phyloP scores from a whole-genome alignment of 495 filamentous ascomycete genomes.

The Geoglossum glabrum region DNA sequence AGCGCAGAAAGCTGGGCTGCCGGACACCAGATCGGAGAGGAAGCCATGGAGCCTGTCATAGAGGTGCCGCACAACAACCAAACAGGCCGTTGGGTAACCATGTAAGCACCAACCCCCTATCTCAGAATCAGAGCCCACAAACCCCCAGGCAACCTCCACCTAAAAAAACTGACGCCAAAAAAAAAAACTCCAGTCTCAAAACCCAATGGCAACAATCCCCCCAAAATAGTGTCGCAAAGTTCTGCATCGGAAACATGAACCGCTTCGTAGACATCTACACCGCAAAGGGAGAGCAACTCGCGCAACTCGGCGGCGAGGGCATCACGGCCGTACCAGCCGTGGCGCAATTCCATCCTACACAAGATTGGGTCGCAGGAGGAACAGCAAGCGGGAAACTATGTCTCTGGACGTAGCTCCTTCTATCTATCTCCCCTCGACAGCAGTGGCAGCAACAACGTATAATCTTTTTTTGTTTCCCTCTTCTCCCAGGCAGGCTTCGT shows the following conservation, averaged over 20 bases:
- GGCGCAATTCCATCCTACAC: constrained; percentile 67
- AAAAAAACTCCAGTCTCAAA: constrained; percentile 39
- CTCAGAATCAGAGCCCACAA: no score
- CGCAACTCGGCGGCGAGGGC: constrained; percentile 69
- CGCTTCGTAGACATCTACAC: constrained; percentile 85
- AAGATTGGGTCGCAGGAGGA: constrained; percentile 83
- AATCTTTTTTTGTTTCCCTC: no score
- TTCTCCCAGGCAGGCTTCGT: no score
- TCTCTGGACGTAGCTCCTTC: constrained; percentile 78
- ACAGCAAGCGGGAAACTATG: constrained; percentile 84
- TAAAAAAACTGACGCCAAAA: no score
- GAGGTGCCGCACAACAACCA: constrained; percentile 83
- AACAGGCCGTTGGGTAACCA: constrained; percentile 66
- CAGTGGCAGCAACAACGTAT: background rate
- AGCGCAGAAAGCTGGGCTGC: constrained; percentile 38
- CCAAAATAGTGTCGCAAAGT: constrained; percentile 53
- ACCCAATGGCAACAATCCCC: constrained; percentile 82
- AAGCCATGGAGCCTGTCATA: constrained; percentile 46
- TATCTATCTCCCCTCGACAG: no score
- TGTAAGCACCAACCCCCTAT: constrained; percentile 24
- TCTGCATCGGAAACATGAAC: constrained; percentile 96
- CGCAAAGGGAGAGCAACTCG: constrained; percentile 63
- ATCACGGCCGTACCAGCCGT: constrained; percentile 91
- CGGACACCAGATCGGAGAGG: constrained; percentile 34
- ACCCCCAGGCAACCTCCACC: no score